phyloP scores from a whole-genome alignment of 192 early-diverging fungal species.

The Coemansia aciculifera region DNA sequence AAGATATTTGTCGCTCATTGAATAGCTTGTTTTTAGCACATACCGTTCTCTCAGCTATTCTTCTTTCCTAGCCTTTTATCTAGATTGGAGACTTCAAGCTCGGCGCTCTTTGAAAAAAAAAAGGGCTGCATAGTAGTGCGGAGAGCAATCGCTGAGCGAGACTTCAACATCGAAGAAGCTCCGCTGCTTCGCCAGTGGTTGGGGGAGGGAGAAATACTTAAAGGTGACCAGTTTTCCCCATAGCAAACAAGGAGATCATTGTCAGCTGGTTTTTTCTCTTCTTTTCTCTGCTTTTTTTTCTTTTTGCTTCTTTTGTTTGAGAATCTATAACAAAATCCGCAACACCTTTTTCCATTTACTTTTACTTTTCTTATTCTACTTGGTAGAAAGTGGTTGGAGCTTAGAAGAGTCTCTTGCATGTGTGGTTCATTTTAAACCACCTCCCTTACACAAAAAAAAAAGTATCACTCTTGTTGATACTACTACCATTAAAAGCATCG shows the following conservation, averaged over 20 bases:
- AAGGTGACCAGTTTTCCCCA: neutral
- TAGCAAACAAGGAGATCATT: neutral
- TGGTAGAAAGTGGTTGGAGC: neutral
- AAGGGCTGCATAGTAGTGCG: no score
- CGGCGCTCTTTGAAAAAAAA: no score
- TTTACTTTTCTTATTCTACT: neutral
- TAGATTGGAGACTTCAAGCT: no score
- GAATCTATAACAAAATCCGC: neutral
- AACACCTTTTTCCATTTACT: neutral
- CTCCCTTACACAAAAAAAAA: neutral
- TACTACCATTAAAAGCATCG: slow-evolving; percentile 2
- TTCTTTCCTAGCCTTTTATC: no score
- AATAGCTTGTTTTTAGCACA: no score
- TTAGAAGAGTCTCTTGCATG: slow-evolving; percentile 1
- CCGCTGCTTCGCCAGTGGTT: no score
- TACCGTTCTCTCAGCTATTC: no score
- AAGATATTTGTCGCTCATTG: no score
- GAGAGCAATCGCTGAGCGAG: no score
- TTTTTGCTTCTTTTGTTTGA: slow-evolving; percentile 2
- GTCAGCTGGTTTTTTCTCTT: slow-evolving; percentile 10
- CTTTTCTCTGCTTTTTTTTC: slow-evolving; percentile 15
- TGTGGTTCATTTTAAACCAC: slow-evolving; percentile 1
- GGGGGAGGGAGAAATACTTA: no score
- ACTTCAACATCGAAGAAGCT: no score
- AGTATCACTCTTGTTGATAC: slow-evolving; percentile 3